Evolutionary conservation across 2,329 filamentous ascomycete genomes (phyloP).

Genomic region (Acephala macrosclerotiorum): DNA sequence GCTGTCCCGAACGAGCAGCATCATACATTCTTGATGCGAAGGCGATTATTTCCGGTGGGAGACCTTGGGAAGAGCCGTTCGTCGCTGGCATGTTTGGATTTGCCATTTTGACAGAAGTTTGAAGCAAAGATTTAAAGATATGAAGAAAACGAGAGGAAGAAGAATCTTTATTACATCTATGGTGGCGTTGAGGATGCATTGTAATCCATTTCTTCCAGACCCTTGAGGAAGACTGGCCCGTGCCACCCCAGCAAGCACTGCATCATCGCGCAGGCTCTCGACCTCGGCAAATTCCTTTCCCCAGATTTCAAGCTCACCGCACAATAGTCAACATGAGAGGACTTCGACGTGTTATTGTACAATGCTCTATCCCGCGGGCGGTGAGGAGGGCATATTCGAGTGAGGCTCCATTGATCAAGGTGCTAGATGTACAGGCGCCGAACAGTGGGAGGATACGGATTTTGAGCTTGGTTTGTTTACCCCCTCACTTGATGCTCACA

Average conservation of each 20-base stretch:
- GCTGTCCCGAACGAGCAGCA: slow-evolving; percentile 66
- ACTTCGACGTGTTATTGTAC: slow-evolving; percentile 8
- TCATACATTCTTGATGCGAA: slow-evolving; percentile 73
- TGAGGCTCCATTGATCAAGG: slow-evolving; percentile 27
- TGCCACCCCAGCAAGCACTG: neutral
- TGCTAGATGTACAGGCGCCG: slow-evolving; percentile 33
- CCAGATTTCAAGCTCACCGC: slow-evolving; percentile 13
- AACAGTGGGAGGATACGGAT: slow-evolving; percentile 78
- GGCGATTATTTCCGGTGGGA: slow-evolving; percentile 71
- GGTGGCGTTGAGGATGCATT: neutral
- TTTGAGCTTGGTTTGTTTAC: slow-evolving; percentile 51
- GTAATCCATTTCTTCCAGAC: neutral
- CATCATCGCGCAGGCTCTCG: neutral
- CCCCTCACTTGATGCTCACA: neutral
- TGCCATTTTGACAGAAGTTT: neutral
- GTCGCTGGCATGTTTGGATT: slow-evolving; percentile 13
- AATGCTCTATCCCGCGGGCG: slow-evolving; percentile 11
- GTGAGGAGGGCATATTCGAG: slow-evolving; percentile 24
- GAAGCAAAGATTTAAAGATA: neutral
- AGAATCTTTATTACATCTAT: neutral
- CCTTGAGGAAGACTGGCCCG: neutral
- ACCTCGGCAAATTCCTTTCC: slow-evolving; percentile 9
- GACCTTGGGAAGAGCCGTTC: slow-evolving; percentile 10
- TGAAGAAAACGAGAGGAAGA: neutral
- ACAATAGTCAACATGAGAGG: slow-evolving; percentile 2